These are phyloP conservation scores for Phlegmacium glaucopus DNA, from an alignment of 768 basidiomycete genomes.

Conservation along the genomic window DNA sequence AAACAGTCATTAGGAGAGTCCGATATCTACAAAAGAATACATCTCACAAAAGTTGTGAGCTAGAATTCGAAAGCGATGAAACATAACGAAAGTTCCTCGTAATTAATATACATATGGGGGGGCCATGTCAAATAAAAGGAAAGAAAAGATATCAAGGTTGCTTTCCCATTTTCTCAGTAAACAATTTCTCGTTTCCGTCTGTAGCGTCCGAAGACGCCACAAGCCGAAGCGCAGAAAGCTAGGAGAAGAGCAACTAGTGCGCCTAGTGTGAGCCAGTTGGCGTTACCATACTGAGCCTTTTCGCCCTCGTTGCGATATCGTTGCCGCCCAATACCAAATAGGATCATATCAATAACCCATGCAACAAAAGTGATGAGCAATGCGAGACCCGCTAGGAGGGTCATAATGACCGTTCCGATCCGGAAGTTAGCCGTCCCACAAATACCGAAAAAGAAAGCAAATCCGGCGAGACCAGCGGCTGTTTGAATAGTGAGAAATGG, in stretches of 20 bases:
- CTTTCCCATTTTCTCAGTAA: slow-evolving; percentile 14
- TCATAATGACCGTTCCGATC: slow-evolving; percentile 74
- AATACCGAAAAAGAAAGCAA: slow-evolving; percentile 66
- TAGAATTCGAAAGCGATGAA: too few species aligned
- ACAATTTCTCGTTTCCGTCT: slow-evolving; percentile 33
- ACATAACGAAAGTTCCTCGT: too few species aligned
- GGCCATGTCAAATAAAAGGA: too few species aligned
- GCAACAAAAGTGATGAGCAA: slow-evolving; percentile 63
- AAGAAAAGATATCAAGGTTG: too few species aligned
- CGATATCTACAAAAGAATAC: too few species aligned
- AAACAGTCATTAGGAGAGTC: too few species aligned
- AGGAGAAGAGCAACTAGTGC: slow-evolving; percentile 65
- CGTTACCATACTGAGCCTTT: slow-evolving; percentile 67
- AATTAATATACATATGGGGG: too few species aligned
- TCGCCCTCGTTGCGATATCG: slow-evolving; percentile 48
- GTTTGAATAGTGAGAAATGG: neutral
- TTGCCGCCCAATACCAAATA: slow-evolving; percentile 69
- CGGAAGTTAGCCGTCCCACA: slow-evolving; percentile 66
- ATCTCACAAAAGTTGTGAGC: too few species aligned
- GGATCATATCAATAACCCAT: slow-evolving; percentile 76
- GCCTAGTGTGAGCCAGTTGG: slow-evolving; percentile 78
- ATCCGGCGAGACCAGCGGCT: slow-evolving; percentile 64
- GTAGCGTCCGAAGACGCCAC: slow-evolving; percentile 68
- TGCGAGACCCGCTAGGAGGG: slow-evolving; percentile 62
- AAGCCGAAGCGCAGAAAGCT: slow-evolving; percentile 62